Base-by-base conservation (phyloP, 108 stramenopile species). In the Stephanodiscus triporus region DNA sequence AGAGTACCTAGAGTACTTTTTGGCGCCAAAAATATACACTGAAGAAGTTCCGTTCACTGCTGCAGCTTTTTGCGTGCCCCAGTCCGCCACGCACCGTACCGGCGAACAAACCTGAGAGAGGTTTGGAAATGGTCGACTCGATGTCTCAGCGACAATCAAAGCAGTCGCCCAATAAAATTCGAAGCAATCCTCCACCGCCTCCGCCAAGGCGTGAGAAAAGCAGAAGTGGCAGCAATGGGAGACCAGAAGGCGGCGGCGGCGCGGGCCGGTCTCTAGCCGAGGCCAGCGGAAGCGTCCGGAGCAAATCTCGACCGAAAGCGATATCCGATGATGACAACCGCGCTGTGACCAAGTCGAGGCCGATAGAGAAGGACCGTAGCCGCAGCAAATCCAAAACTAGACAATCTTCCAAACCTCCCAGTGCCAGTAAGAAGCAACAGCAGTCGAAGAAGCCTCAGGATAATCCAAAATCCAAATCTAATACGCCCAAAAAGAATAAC, bases 331-430 rank as follows among this genome's bases (percentile, higher is more conserved):
- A 47, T 6, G 22, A 42, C 42, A 45, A 16, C 45, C 4, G 49
- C 19, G 9, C 50, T n/a, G 10, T 11, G 30, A 34, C 32, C 66
- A 32, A 36, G 22, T 61, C 48, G 17, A 26, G 32, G 55, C 11
- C 61, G 22, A 49, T 29, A 51, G 43, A 54, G 29, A 67, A 75
- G 19, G 56, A 58, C 36, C 47, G 50, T 9, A 61, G 66, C 36
- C 48, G 66, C 19, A 67, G 66, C 75, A 76, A 76, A 30, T 76
- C 75, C 13, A 76, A 42, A 40, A 22, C 58, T 50, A 53, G 63
- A 0, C 37, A 42, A n/a, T 54, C 53, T 54, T 54, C 53, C 26
- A 54, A 54, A 2, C 23, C 19, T 54, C 53, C 9, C 32, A 38
- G 32, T 13, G 2, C 29, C 49, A 69, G 5, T 14, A 11, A 26